These are phyloP conservation scores for Xylaria castorea DNA, from an alignment of 495 filamentous ascomycete species.

Conservation along the genomic window DNA sequence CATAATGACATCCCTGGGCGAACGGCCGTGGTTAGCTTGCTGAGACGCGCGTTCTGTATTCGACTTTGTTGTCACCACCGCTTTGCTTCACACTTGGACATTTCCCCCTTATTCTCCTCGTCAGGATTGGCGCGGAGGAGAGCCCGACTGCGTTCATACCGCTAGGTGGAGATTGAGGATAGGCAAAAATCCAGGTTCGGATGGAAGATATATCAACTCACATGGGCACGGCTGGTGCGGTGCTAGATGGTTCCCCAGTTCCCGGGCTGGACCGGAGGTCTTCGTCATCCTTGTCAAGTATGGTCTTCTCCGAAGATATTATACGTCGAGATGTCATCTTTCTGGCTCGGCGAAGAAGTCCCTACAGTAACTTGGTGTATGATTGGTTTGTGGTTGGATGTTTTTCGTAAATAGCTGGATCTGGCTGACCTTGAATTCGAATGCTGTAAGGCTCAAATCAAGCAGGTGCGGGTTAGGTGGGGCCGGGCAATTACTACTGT, in stretches of 20 bases:
- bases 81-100: not conserved
- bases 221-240: constrained; percentile 75
- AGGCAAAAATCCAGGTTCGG: not conserved
- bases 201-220: constrained; percentile 49
- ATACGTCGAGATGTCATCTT: constrained; percentile 67
- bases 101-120: not conserved
- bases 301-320: constrained; percentile 58
- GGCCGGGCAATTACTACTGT: constrained; percentile 1
- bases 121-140: not conserved
- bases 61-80: not conserved
- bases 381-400: not conserved
- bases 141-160: not conserved
- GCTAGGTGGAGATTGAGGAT: not conserved
- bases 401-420: not conserved
- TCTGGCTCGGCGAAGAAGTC: not conserved
- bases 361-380: not conserved
- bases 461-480: not conserved
- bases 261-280: constrained; percentile 41
- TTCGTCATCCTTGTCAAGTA: constrained; percentile 61
- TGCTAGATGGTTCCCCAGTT: constrained; percentile 53
- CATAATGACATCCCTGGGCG: constrained; percentile 76
- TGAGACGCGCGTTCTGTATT: not conserved
- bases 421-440: not conserved
- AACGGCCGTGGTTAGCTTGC: not conserved
- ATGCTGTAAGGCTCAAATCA: constrained; percentile 1